Percentiles rank a stretch among this genome's conserved stretches.
phyloP scores from a whole-genome alignment of 148 eudicot species.

The Rhododendron molle region DNA sequence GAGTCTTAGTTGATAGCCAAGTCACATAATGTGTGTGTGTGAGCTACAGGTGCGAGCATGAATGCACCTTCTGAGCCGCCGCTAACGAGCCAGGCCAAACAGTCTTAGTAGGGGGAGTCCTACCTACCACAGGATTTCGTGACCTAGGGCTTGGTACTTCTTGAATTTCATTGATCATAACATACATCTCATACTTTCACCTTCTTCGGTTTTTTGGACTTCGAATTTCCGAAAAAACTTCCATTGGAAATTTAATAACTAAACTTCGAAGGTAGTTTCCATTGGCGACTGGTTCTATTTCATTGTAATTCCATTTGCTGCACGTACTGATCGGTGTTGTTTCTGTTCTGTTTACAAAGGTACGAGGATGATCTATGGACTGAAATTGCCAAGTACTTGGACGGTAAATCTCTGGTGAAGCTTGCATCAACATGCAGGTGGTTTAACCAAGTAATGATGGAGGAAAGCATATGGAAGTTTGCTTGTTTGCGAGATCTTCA shows the following conservation, averaged over 20 bases:
- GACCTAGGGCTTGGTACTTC: neutral
- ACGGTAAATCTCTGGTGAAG: constrained; percentile 71
- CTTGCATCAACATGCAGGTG: constrained; percentile 76
- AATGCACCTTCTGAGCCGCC: neutral
- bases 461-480: constrained; percentile 80
- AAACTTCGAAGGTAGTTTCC: neutral
- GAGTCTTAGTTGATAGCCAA: neutral
- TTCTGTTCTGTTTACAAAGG: constrained; percentile 24
- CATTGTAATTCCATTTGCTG: neutral
- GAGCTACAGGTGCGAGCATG: neutral
- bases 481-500: constrained; percentile 78
- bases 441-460: constrained; percentile 63
- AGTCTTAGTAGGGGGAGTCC: neutral
- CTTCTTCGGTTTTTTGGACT: neutral
- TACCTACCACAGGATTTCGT: neutral
- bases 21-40: neutral
- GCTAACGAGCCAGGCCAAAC: too few relatives aligned
- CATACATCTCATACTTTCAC: neutral
- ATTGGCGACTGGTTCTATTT: neutral
- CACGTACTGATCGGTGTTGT: neutral
- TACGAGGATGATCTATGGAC: constrained; percentile 85
- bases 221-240: too few relatives aligned
- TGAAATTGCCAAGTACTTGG: constrained; percentile 80
- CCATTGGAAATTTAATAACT: neutral
- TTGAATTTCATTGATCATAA: neutral